Evolutionary conservation across 257 asterid genomes (phyloP), one percentile per base, ranked within the genome.

Genomic region (Gynochthodes officinalis): DNA sequence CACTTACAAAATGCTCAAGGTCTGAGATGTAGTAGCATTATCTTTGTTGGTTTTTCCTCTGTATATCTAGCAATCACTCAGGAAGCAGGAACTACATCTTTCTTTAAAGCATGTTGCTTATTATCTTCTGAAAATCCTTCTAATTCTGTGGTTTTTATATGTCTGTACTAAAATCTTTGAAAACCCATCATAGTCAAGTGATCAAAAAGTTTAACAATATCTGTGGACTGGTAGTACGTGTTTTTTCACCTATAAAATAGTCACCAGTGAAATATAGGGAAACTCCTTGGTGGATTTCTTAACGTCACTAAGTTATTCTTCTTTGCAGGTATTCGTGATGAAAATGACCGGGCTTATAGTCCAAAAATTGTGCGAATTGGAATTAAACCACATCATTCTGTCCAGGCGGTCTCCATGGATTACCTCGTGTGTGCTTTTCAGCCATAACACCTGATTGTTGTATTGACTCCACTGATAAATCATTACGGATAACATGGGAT

Each of bases 351-450:
- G 73, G 76, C 89, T 71, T 95, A 95, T 85, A 86, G 67, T 83
- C 98, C 99, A 74, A 95, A 95, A 85, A 87, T 92, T 82, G 99
- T 95, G 73, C 96, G 99, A 65, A 86, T 90, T 64, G 99, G 99
- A 78, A 91, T 95, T 62, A 95, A 84, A 76, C 74, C 99, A 12
- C 99, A 95, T 83, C 97, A 90, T 82, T 91, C 98, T 57, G 92
- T 95, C 77, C 88, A 84, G 85, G 86, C 96, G 52, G 99, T 95
- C 85, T 88, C 98, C 70, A 91, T 95, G 96, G 98, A 95, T 86
- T 82, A 95, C 84, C 85, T 95, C 77, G 99, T 93, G 78, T 64
- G 84, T 78, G 73, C 64, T 70, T 72, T 65, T 23, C 64, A 53
- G 52, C 80, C 59, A 67, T 50, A 32, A 59, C 39, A 50, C 60